Conservation (phyloP, 495 filamentous ascomycete species). For the Aspergillus panamensis region DNA sequence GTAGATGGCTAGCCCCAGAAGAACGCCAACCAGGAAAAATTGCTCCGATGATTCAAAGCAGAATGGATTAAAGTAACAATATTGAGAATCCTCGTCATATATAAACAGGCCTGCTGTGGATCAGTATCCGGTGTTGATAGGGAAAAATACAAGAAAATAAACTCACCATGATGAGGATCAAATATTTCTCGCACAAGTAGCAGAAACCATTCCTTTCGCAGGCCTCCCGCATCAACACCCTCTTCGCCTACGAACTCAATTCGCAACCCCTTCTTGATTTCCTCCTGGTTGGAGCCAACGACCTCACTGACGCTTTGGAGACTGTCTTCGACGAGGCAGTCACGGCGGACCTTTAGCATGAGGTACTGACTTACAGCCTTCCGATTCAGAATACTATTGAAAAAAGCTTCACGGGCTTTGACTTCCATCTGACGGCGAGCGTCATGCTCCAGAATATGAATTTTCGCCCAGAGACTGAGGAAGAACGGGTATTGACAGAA, state of each 20-base stretch:
- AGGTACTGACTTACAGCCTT: conserved; percentile 77
- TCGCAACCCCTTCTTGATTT: conserved; percentile 88
- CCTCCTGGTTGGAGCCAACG: conserved; percentile 75
- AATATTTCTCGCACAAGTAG: conserved; percentile 89
- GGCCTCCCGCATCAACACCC: conserved; percentile 85
- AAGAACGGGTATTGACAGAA: conserved; percentile 97
- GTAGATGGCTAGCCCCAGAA: conserved; percentile 91
- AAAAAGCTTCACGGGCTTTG: conserved; percentile 87
- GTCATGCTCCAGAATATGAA: conserved; percentile 87
- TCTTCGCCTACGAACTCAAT: conserved; percentile 89
- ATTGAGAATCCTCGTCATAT: conserved; percentile 91
- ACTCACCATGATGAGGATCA: conserved; percentile 82
- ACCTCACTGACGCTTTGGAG: conserved; percentile 83
- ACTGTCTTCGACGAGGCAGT: conserved; percentile 90
- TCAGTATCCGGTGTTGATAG: conserved; percentile 14
- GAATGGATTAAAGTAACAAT: conserved; percentile 93
- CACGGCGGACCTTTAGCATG: conserved; percentile 71
- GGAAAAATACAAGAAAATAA: neutral
- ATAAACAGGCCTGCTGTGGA: conserved; percentile 67
- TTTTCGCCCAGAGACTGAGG: conserved; percentile 90
- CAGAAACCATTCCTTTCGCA: conserved; percentile 95
- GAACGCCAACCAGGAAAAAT: conserved; percentile 84
- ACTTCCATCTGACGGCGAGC: conserved; percentile 88
- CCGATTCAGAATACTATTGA: conserved; percentile 75
- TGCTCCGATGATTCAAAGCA: conserved; percentile 92